Evolutionary conservation across 179 eudicot genomes (phyloP).

Genomic region (Patellifolia procumbens): DNA sequence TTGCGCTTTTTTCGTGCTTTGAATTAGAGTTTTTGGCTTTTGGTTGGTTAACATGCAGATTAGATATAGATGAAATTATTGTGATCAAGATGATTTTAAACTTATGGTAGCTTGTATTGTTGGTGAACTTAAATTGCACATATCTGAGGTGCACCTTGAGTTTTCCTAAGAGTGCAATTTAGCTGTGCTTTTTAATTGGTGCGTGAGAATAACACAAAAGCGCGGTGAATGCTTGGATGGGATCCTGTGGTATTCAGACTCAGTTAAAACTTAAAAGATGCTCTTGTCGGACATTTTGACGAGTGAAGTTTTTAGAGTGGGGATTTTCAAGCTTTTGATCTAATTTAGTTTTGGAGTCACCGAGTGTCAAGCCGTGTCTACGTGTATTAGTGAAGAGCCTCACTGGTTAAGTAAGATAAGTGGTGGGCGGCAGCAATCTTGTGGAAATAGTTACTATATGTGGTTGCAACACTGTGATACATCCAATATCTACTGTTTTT

Average conservation of each 20-base stretch:
- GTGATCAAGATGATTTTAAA: background rate
- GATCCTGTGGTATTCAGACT: background rate
- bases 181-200: background rate
- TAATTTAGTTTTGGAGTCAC: background rate
- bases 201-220: background rate
- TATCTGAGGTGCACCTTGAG: background rate
- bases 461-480: background rate
- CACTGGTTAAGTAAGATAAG: background rate
- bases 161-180: too few species aligned
- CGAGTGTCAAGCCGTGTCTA: background rate
- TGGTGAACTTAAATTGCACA: background rate
- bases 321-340: background rate
- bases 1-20: background rate
- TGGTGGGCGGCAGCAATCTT: background rate
- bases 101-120: background rate
- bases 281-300: background rate
- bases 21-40: background rate
- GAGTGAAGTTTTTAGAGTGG: background rate
- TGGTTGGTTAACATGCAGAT: background rate
- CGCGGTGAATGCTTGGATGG: background rate
- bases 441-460: background rate
- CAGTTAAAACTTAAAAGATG: too few species aligned
- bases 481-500: background rate
- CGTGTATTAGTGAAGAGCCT: background rate
- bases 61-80: background rate